These are phyloP conservation scores for Rhizomucor miehei DNA, from an alignment of 371 early-diverging fungal genomes.

Conservation along the genomic window DNA sequence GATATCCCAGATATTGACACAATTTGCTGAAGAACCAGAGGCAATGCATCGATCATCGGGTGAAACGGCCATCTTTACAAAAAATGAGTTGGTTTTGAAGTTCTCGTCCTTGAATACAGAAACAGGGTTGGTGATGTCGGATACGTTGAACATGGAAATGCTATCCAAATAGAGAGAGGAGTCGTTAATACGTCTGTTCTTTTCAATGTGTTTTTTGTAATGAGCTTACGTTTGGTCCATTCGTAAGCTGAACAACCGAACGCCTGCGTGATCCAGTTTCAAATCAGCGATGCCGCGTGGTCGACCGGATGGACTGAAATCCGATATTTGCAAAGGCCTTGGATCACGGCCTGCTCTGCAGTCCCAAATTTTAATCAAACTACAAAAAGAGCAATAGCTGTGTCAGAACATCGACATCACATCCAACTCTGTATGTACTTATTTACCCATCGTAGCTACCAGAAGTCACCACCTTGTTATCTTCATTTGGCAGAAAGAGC, in stretches of 20 bases:
- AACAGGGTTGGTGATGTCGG: conserved; percentile 25
- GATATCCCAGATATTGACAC: conserved; percentile 35
- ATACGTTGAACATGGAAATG: conserved; percentile 36
- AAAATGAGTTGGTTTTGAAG: conserved; percentile 25
- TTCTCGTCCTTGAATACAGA: conserved; percentile 20
- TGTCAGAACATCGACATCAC: background rate
- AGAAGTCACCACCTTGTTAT: conserved; percentile 44
- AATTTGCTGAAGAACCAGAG: conserved; percentile 27
- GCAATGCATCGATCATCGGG: conserved; percentile 34
- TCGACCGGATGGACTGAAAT: conserved; percentile 15
- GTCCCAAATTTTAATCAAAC: conserved; percentile 50
- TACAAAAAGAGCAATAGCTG: no score
- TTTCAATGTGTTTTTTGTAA: no score
- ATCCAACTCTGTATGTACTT: background rate
- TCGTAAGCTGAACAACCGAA: conserved; percentile 35
- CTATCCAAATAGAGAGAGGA: conserved; percentile 6
- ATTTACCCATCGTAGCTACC: conserved; percentile 64
- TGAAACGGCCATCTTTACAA: conserved; percentile 29
- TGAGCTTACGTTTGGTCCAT: conserved; percentile 26
- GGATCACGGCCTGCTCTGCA: conserved; percentile 26
- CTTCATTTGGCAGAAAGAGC: conserved; percentile 32
- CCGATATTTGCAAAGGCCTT: conserved; percentile 9
- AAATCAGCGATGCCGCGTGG: conserved; percentile 33
- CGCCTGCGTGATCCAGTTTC: conserved; percentile 33
- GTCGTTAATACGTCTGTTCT: background rate